phyloP scores from a whole-genome alignment of 1,284 basidiomycete species.

The Irpex sp. region DNA sequence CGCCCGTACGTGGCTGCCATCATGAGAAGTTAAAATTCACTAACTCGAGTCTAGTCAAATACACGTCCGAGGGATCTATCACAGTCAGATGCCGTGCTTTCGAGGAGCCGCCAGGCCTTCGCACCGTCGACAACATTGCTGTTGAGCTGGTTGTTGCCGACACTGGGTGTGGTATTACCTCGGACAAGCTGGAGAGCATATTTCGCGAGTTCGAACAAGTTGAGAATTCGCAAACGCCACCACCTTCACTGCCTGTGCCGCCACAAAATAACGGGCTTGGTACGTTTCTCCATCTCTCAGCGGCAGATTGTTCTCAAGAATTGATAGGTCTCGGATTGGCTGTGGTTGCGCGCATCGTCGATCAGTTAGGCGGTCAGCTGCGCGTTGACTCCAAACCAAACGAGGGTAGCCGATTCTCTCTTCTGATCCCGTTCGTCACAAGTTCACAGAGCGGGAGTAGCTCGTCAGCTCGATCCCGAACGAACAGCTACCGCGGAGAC shows the following conservation, averaged over 20 bases:
- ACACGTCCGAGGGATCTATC: conserved; percentile 66
- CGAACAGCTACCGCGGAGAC: conserved; percentile 20
- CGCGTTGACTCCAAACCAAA: conserved; percentile 73
- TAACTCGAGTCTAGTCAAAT: conserved; percentile 57
- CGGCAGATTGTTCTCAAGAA: background rate
- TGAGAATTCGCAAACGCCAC: conserved; percentile 32
- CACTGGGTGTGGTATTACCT: conserved; percentile 76
- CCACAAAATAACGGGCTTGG: conserved; percentile 47
- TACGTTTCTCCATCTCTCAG: conserved; percentile 22
- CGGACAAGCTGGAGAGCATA: conserved; percentile 74
- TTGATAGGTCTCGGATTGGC: conserved; percentile 68
- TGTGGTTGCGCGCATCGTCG: conserved; percentile 80
- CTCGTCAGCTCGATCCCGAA: conserved; percentile 16
- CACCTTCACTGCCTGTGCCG: conserved; percentile 13
- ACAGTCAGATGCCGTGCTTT: conserved; percentile 58
- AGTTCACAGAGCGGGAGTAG: conserved; percentile 21
- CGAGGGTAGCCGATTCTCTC: conserved; percentile 74
- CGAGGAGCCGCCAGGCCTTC: conserved; percentile 49
- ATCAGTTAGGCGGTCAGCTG: conserved; percentile 77
- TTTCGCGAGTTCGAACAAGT: conserved; percentile 89
- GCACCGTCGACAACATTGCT: conserved; percentile 44
- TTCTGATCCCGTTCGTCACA: conserved; percentile 60
- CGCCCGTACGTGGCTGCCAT: conserved; percentile 48
- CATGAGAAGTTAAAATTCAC: background rate
- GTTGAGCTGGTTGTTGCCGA: conserved; percentile 78